Conservation (phyloP, 1,139 yeast species). For the Groenewaldozyma auringiensis region DNA sequence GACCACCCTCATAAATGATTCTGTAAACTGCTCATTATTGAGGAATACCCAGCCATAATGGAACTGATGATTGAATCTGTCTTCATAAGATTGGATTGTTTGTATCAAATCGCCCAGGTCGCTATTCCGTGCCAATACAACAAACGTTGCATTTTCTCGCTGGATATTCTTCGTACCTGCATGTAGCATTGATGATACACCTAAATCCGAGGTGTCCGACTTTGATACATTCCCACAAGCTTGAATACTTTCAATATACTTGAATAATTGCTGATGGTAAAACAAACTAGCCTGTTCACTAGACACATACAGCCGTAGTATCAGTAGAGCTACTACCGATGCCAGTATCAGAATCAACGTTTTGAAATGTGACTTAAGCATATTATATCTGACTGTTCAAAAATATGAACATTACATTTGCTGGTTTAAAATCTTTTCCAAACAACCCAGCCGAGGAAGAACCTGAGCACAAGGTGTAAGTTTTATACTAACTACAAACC, state of each 20-base stretch:
- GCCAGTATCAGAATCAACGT: neutral
- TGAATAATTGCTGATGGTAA: neutral
- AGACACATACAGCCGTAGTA: neutral
- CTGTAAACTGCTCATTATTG: constrained; percentile 53
- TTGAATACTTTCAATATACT: neutral
- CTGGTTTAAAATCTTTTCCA: too few relatives aligned
- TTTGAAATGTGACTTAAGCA: neutral
- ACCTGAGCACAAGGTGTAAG: too few relatives aligned
- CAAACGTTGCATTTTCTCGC: constrained; percentile 48
- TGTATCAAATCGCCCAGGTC: constrained; percentile 51
- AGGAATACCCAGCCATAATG: constrained; percentile 78
- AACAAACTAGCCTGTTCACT: neutral
- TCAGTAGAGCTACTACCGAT: neutral
- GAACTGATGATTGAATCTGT: constrained; percentile 57
- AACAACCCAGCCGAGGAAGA: too few relatives aligned
- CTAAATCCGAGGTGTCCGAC: too few relatives aligned
- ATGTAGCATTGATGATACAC: too few relatives aligned
- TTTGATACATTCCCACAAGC: too few relatives aligned
- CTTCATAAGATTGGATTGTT: constrained; percentile 58
- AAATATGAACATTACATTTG: too few relatives aligned
- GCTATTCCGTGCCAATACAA: constrained; percentile 55
- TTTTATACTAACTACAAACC: too few relatives aligned
- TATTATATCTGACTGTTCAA: too few relatives aligned
- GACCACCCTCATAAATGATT: constrained; percentile 40
- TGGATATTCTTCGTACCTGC: too few relatives aligned